Percentiles rank a stretch among this genome's conserved stretches.
These are phyloP conservation scores for Fusarium piperis DNA, from an alignment of 2,329 filamentous ascomycete genomes.

Conservation along the genomic window DNA sequence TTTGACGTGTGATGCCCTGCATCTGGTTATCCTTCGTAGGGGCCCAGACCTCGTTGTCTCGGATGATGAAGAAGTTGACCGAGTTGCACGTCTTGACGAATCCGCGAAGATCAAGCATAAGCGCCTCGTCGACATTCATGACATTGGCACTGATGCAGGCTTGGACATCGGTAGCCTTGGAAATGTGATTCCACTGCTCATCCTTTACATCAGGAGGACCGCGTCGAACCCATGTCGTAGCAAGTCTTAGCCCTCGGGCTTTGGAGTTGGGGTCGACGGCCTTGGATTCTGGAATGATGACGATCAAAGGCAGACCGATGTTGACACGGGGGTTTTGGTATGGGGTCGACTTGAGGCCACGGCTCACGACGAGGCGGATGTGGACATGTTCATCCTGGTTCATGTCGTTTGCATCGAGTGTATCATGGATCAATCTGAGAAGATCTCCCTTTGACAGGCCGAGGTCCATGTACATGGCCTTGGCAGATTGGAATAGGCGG, in stretches of 20 bases:
- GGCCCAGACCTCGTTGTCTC: not conserved
- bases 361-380: not conserved
- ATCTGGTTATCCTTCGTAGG: not conserved
- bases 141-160: conserved; percentile 44
- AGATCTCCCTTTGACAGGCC: conserved; percentile 41
- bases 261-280: not conserved
- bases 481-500: conserved; percentile 43
- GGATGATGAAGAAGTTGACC: not conserved
- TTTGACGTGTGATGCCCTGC: not conserved
- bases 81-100: not conserved
- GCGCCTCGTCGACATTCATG: conserved; percentile 45
- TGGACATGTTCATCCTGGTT: not conserved
- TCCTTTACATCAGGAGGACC: conserved; percentile 46
- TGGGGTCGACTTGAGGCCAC: not conserved
- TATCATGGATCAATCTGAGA: conserved; percentile 1
- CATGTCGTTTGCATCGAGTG: not conserved
- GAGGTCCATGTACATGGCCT: conserved; percentile 45
- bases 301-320: not conserved
- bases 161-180: conserved; percentile 45
- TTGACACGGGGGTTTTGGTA: not conserved
- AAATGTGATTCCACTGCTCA: conserved; percentile 47
- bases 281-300: not conserved
- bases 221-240: conserved; percentile 32
- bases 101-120: conserved; percentile 15
- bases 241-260: not conserved